Percentiles rank a stretch among this genome's conserved stretches.
Conservation (phyloP, 2,329 filamentous ascomycete species). For the Biscogniauxia marginata region DNA sequence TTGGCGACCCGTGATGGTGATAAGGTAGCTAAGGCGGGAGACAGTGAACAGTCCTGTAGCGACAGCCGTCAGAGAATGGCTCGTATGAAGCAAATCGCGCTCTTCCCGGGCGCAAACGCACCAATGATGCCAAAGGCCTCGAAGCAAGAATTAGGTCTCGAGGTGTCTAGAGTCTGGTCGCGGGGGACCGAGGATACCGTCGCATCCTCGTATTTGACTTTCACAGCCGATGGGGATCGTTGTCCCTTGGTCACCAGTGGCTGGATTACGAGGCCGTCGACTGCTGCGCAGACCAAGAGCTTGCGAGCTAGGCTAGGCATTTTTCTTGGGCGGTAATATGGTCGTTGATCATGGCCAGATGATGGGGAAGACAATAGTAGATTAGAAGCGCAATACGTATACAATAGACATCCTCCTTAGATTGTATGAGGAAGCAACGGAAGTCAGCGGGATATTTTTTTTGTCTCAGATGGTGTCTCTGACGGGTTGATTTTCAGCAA, state of each 20-base stretch:
- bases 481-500: too few relatives aligned
- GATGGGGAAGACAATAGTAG: slow-evolving; percentile 8
- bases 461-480: too few relatives aligned
- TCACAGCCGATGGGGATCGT: slow-evolving; percentile 52
- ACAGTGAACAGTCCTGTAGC: slow-evolving; percentile 75
- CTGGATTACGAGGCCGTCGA: slow-evolving; percentile 81
- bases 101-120: slow-evolving; percentile 29
- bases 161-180: slow-evolving; percentile 45
- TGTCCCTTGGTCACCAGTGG: slow-evolving; percentile 61
- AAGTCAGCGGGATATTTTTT: too few relatives aligned
- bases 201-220: slow-evolving; percentile 68
- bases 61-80: slow-evolving; percentile 3
- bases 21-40: slow-evolving; percentile 76
- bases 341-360: slow-evolving; percentile 15
- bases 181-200: slow-evolving; percentile 43
- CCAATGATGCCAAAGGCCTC: slow-evolving; percentile 61
- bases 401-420: too few relatives aligned
- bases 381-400: neutral
- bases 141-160: slow-evolving; percentile 49
- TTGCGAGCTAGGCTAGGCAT: slow-evolving; percentile 82
- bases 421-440: too few relatives aligned
- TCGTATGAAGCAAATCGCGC: slow-evolving; percentile 6
- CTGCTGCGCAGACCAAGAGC: slow-evolving; percentile 74
- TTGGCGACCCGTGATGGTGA: slow-evolving; percentile 81
- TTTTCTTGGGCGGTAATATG: slow-evolving; percentile 12